Percentiles rank a stretch among this genome's conserved stretches.
phyloP scores from a whole-genome alignment of 306 rosid species.

The Trifolium pratense region DNA sequence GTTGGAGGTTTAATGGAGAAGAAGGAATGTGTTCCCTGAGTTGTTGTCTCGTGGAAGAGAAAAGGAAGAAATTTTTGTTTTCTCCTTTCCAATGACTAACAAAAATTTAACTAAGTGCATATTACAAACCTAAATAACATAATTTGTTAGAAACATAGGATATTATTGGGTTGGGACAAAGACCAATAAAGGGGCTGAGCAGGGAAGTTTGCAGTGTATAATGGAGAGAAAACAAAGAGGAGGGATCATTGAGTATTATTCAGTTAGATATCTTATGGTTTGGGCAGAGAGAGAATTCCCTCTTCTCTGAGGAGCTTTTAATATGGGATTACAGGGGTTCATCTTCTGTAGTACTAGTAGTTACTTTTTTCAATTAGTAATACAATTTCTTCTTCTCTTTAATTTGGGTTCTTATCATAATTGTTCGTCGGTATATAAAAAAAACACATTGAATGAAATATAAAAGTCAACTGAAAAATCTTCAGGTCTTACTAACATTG shows the following conservation, averaged over 20 bases:
- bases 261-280: neutral
- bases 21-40: no score
- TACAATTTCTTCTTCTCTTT: neutral
- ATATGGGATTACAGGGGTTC: neutral
- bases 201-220: neutral
- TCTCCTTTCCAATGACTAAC: neutral
- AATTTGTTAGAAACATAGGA: neutral
- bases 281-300: neutral
- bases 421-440: neutral
- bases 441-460: neutral
- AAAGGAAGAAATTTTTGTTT: no score
- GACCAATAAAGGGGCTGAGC: neutral
- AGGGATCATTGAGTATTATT: neutral
- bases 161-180: neutral
- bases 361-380: neutral
- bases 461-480: constrained; percentile 29
- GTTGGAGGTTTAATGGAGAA: no score
- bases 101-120: constrained; percentile 15
- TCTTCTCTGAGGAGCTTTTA: neutral
- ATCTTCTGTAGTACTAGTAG: neutral
- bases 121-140: constrained; percentile 27
- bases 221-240: neutral
- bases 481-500: constrained; percentile 81
- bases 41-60: no score
- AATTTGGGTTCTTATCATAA: neutral